Base-by-base conservation (phyloP, 2,329 filamentous ascomycete species). In the Fusarium newnesense region DNA sequence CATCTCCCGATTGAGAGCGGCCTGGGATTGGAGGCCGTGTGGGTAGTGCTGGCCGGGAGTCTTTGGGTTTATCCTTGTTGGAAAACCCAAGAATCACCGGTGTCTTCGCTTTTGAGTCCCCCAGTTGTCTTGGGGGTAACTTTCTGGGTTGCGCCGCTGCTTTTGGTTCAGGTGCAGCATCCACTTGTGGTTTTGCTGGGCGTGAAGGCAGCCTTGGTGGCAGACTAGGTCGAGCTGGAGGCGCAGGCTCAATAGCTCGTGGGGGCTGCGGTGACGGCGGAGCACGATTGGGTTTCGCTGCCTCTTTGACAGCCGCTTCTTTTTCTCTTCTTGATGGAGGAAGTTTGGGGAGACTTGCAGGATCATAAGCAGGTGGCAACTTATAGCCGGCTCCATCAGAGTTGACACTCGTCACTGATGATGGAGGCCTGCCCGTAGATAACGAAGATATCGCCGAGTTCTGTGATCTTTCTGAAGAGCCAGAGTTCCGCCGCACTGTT, bases 381-480 rank as follows among this genome's bases (percentile, higher is more conserved):
- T 86, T 89, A 67, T 88, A 84, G 19, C 65, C 46, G 8, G 80
- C 70, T 13, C 81, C 85, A 28, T 80, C 79, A 3, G 87, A 87
- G 13, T 83, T 81, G 52, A 83, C 81, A 74, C 85, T 90, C 0
- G 87, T 85, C 28, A 82, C 83, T 4, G 88, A 88, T 13, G 85
- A 86, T 34, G 80, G 76, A 6, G 82, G 81, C 10, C 81, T 82
- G 39, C 83, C 85, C 46, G 88, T 72, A 2, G 89, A 90, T 28
- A 87, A 78, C 4, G 83, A 85, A 8, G 90, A 91, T 21, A 88
- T 76, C 16, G 83, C 84, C 11, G 89, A 91, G 43, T 85, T 81
- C 64, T 87, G 82, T 5, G 89, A 91, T 18, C 86, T 75, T 36
- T 89, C 88, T 5, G 90, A 92, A 1, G 89, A 87, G 46, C 87